Evolutionary conservation across 768 basidiomycete genomes (phyloP), one percentile per base, ranked within the genome.

Genomic region (Rhodotorula diobovata): DNA sequence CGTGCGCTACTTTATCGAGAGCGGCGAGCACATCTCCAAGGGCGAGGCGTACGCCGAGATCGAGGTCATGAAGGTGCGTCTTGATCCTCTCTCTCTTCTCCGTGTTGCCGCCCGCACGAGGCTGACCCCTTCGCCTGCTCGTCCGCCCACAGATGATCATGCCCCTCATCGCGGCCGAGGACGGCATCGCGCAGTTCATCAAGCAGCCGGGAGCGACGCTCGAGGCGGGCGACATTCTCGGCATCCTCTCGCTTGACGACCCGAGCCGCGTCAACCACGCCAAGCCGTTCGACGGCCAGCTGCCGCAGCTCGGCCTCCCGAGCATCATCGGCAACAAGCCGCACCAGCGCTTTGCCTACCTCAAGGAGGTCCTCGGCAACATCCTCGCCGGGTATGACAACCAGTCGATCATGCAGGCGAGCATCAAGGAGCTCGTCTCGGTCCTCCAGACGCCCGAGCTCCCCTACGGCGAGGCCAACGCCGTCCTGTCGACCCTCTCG

Each of bases 1-100:
- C 60, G 86, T 99, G 66, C 86, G 94, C 45, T 94, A 89, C 84
- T 86, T 98, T 72, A 88, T 98, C 74, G 96, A 99, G 78, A 94
- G 91, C 68, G 96, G 96, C 15, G 96, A 99, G 70, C 96, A 98
- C 80, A 86, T 99, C 82, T 90, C 91, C 73, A 92, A 94, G 71
- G 95, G 96, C 30, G 93, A 98, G 72, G 89, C 91, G 69, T 98
- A 97, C 80, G 96, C 96, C 62, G 96, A 99, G 79, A 97, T 99
- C 56, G 96, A 98, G 85, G 82, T 83, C 77, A 78, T 78, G 77
- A 78, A 76, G 74, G 91, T 91, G 74, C 65, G 85, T 75, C 12
- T 39, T 63, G n/a, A n/a, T 64, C 63, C 56, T n/a, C 56, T 2
- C n/a, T 41, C 21, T 37, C 70, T 43, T 18, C 54, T 56, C 10